Percentiles rank a stretch among this genome's conserved stretches.
These are phyloP conservation scores for Amanita phalloides DNA, from an alignment of 768 basidiomycete species.

Conservation along the genomic window DNA sequence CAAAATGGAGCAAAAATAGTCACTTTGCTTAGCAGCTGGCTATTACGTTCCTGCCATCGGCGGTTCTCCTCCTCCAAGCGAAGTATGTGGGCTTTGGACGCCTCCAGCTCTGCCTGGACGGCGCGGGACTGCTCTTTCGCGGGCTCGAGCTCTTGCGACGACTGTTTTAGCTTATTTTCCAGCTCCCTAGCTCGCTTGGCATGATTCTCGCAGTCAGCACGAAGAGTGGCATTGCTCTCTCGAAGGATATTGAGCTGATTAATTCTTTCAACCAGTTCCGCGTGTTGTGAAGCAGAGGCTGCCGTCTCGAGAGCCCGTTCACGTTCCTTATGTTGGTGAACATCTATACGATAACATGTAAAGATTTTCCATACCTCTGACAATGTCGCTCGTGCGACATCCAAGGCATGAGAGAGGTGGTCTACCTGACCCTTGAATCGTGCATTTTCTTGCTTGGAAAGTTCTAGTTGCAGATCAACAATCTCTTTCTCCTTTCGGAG, in stretches of 20 bases:
- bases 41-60: conserved; percentile 78
- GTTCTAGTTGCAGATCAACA: conserved; percentile 77
- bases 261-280: conserved; percentile 77
- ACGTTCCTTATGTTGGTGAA: conserved; percentile 46
- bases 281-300: conserved; percentile 68
- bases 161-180: conserved; percentile 46
- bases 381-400: conserved; percentile 59
- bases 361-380: conserved; percentile 42
- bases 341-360: conserved; percentile 1
- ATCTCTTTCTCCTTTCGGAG: conserved; percentile 89
- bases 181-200: conserved; percentile 58
- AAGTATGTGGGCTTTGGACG: conserved; percentile 51
- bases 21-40: conserved; percentile 75
- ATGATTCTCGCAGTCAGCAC: conserved; percentile 66
- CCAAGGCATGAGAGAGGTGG: conserved; percentile 54
- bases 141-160: conserved; percentile 61
- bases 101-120: conserved; percentile 65
- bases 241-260: conserved; percentile 79
- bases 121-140: conserved; percentile 58
- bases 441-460: conserved; percentile 64
- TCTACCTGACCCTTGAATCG: conserved; percentile 71
- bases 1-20: background rate
- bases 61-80: conserved; percentile 69
- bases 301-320: conserved; percentile 65
- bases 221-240: conserved; percentile 81